These are phyloP conservation scores for Sporothrix phasma DNA, from an alignment of 2,329 filamentous ascomycete genomes.

Conservation along the genomic window DNA sequence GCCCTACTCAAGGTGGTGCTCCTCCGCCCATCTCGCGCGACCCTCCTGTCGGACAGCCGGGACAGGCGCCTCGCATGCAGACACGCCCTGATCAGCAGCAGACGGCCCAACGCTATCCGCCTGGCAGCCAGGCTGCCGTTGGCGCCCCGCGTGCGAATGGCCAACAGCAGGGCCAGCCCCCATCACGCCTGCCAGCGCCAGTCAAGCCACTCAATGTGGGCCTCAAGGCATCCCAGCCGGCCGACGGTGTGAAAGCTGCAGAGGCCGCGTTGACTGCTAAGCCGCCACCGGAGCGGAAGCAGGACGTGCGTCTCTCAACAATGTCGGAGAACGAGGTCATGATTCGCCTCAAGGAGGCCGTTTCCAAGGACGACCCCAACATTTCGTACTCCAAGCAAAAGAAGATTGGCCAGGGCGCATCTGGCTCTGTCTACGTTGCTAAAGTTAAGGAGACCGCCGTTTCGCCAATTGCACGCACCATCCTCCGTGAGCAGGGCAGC, in stretches of 20 bases:
- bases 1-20: conserved; percentile 44
- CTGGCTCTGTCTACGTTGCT: conserved; percentile 94
- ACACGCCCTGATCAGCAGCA: conserved; percentile 39
- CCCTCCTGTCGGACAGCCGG: conserved; percentile 27
- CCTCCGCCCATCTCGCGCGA: conserved; percentile 34
- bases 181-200: conserved; percentile 47
- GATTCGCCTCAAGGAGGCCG: conserved; percentile 86
- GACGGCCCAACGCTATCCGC: conserved; percentile 46
- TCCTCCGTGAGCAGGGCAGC: conserved; percentile 68
- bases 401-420: conserved; percentile 98
- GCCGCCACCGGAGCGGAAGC: conserved; percentile 63
- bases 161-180: conserved; percentile 34
- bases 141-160: conserved; percentile 39
- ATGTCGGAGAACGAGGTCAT: conserved; percentile 98
- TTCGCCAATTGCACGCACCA: conserved; percentile 67
- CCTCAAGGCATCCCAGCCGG: conserved; percentile 47
- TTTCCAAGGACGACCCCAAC: conserved; percentile 90
- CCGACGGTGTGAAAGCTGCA: conserved; percentile 73
- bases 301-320: conserved; percentile 95
- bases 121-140: conserved; percentile 42
- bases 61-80: conserved; percentile 34
- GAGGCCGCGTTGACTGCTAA: conserved; percentile 84
- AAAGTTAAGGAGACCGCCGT: conserved; percentile 82
- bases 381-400: conserved; percentile 98
- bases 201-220: conserved; percentile 75